These are phyloP conservation scores for Cynanchum wilfordii DNA, from an alignment of 257 asterid species.

Conservation along the genomic window DNA sequence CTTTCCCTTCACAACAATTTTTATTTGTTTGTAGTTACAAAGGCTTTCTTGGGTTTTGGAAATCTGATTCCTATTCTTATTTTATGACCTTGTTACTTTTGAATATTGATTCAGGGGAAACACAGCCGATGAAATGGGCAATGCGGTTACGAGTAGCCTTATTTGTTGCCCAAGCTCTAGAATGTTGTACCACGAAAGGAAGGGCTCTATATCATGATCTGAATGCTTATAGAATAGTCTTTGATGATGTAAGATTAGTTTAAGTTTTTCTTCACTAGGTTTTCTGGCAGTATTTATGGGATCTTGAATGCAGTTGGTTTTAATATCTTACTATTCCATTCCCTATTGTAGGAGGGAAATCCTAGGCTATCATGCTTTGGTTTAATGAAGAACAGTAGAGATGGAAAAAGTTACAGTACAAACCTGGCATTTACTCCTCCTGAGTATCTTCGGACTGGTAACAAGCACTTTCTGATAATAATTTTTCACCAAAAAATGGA, in stretches of 20 bases:
- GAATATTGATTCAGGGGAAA: slow-evolving; percentile 62
- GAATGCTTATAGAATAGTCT: slow-evolving; percentile 86
- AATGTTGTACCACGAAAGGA: slow-evolving; percentile 84
- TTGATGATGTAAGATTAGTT: slow-evolving; percentile 68
- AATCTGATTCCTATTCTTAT: neutral
- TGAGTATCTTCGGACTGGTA: slow-evolving; percentile 66
- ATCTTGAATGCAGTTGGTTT: neutral
- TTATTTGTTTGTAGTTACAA: neutral
- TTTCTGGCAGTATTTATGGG: neutral
- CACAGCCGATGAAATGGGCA: slow-evolving; percentile 99
- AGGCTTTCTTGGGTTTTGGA: neutral
- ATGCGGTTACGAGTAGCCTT: slow-evolving; percentile 94
- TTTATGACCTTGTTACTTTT: slow-evolving; percentile 13
- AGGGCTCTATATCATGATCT: slow-evolving; percentile 94
- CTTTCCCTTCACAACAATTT: neutral
- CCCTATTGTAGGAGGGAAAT: slow-evolving; percentile 40
- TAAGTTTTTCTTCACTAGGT: neutral
- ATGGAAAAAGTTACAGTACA: slow-evolving; percentile 73
- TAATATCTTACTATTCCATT: neutral
- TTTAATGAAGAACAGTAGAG: slow-evolving; percentile 64
- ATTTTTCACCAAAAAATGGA: neutral
- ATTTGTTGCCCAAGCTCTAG: slow-evolving; percentile 82
- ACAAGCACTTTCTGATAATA: neutral
- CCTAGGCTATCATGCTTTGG: slow-evolving; percentile 71
- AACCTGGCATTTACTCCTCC: slow-evolving; percentile 74